Evolutionary conservation across 352 stramenopile species (phyloP).

Genomic region (Pythium phragmitis): DNA sequence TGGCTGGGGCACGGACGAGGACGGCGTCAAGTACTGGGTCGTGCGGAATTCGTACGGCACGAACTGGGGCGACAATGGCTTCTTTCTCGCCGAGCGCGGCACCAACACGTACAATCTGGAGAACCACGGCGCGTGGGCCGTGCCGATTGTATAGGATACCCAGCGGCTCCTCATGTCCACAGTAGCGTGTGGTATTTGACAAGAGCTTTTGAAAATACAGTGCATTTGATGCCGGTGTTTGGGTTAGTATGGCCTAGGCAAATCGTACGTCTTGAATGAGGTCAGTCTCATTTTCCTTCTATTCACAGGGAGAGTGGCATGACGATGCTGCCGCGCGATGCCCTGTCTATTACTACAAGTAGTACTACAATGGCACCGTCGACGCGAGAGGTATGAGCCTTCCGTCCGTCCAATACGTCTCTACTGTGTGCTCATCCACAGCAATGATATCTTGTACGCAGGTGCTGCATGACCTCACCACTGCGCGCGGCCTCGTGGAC

Average conservation of each 20-base stretch:
- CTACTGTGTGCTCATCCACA: background rate
- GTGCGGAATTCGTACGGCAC: slow-evolving; percentile 92
- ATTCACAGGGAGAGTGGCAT: background rate
- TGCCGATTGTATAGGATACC: slow-evolving; percentile 47
- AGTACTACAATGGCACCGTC: background rate
- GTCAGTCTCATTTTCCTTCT: no score
- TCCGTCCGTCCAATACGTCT: background rate
- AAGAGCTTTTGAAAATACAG: background rate
- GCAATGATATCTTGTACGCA: background rate
- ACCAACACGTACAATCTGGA: slow-evolving; percentile 83
- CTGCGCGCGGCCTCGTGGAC: slow-evolving; percentile 11
- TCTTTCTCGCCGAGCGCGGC: slow-evolving; percentile 68
- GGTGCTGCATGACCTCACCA: slow-evolving; percentile 18
- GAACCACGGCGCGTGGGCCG: slow-evolving; percentile 65
- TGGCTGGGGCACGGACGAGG: slow-evolving; percentile 90
- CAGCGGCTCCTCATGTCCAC: no score
- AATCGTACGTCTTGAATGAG: no score
- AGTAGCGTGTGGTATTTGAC: background rate
- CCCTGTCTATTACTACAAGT: background rate
- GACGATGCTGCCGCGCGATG: background rate
- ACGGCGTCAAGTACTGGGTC: slow-evolving; percentile 95
- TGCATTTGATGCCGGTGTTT: background rate
- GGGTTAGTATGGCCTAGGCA: slow-evolving; percentile 5
- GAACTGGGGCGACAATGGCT: slow-evolving; percentile 72
- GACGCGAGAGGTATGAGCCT: background rate